Evolutionary conservation across 331 rosid species (phyloP).

Genomic region (Acacia concinna): DNA sequence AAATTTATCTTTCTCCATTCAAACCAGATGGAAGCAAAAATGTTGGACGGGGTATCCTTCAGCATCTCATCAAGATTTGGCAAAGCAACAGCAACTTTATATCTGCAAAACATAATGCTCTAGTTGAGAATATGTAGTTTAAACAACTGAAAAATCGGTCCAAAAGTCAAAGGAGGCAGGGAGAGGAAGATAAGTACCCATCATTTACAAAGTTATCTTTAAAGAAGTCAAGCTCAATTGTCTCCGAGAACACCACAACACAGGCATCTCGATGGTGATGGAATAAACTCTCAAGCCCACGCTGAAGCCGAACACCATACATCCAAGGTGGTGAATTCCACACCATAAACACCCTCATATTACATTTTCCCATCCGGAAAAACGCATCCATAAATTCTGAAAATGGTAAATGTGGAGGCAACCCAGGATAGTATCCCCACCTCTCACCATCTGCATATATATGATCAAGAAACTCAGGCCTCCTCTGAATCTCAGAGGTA

Average conservation of each 20-base stretch:
- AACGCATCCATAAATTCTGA: constrained; percentile 64
- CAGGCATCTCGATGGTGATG: constrained; percentile 73
- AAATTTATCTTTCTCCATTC: constrained; percentile 88
- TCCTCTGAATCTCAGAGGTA: neutral
- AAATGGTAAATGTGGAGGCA: constrained; percentile 59
- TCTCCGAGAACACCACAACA: constrained; percentile 85
- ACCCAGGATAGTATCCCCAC: constrained; percentile 90
- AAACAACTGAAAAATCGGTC: constrained; percentile 19
- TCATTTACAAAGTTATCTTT: constrained; percentile 69
- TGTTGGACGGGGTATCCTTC: constrained; percentile 68
- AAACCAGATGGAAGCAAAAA: constrained; percentile 84
- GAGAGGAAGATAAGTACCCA: constrained; percentile 45
- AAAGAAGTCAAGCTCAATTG: constrained; percentile 92
- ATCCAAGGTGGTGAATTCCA: constrained; percentile 99
- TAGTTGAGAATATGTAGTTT: constrained; percentile 20
- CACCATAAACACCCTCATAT: constrained; percentile 76
- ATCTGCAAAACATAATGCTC: constrained; percentile 45
- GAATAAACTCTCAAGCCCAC: constrained; percentile 87
- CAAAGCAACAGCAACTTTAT: constrained; percentile 91
- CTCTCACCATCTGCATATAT: constrained; percentile 79
- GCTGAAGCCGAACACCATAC: constrained; percentile 73
- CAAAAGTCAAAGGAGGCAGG: neutral
- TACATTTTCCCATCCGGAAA: constrained; percentile 63
- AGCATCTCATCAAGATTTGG: constrained; percentile 90
- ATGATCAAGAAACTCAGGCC: constrained; percentile 44